Evolutionary conservation across 179 eudicot genomes (phyloP).

Genomic region (Nepenthes alata): DNA sequence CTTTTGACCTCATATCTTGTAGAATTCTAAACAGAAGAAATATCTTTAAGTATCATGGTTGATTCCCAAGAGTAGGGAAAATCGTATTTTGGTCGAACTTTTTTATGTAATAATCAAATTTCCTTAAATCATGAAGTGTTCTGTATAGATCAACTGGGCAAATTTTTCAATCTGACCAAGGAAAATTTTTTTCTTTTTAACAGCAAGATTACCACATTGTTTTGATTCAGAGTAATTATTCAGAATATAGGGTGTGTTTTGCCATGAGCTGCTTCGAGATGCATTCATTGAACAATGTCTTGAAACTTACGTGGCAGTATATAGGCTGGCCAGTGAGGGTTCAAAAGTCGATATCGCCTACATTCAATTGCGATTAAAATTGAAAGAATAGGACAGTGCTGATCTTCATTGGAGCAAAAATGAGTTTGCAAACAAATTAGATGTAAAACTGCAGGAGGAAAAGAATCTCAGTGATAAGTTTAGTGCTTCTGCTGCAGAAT

Average conservation of each 20-base stretch:
- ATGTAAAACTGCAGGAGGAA: conserved; percentile 44
- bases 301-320: conserved; percentile 42
- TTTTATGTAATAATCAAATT: neutral
- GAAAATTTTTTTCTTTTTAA: no score
- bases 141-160: conserved; percentile 35
- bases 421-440: conserved; percentile 34
- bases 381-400: conserved; percentile 51
- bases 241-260: neutral
- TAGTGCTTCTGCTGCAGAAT: conserved; percentile 31
- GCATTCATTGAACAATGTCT: conserved; percentile 31
- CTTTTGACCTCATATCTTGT: conserved; percentile 7
- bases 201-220: no score
- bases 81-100: conserved; percentile 2
- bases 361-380: conserved; percentile 32
- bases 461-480: conserved; percentile 45
- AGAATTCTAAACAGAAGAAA: conserved; percentile 68
- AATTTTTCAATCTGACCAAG: conserved; percentile 24
- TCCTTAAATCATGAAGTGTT: conserved; percentile 29
- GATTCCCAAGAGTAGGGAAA: neutral
- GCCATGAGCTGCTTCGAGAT: conserved; percentile 33
- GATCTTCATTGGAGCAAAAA: conserved; percentile 41
- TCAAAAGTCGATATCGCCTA: conserved; percentile 44
- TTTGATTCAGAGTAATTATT: no score
- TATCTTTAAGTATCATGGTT: neutral
- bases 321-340: conserved; percentile 29